Conservation (phyloP, 1,284 basidiomycete species). For the Macrocystidia cucumis region DNA sequence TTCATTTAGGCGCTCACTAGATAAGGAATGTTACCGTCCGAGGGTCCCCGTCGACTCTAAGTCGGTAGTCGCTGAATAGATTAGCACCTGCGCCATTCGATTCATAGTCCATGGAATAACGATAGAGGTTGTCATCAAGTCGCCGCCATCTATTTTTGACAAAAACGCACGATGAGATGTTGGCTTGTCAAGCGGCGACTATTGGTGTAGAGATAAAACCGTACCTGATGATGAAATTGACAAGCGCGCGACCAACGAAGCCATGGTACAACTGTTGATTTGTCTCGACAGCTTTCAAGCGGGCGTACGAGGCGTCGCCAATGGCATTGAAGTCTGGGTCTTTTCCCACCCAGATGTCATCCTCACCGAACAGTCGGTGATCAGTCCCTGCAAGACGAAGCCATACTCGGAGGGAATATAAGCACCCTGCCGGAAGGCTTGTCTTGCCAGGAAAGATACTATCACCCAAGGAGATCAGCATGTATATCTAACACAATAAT, state of each 20-base stretch:
- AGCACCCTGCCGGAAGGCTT: slow-evolving; percentile 36
- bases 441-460: slow-evolving; percentile 51
- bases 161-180: slow-evolving; percentile 2
- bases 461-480: slow-evolving; percentile 4
- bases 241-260: slow-evolving; percentile 40
- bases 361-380: slow-evolving; percentile 50
- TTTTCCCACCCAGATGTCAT: slow-evolving; percentile 51
- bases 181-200: slow-evolving; percentile 4
- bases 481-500: slow-evolving; percentile 1
- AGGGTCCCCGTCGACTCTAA: slow-evolving; percentile 44
- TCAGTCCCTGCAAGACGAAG: slow-evolving; percentile 41
- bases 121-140: slow-evolving; percentile 32
- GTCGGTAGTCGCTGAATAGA: slow-evolving; percentile 41
- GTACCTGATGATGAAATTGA: slow-evolving; percentile 44
- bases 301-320: slow-evolving; percentile 43
- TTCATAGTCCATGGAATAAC: slow-evolving; percentile 50
- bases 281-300: slow-evolving; percentile 29
- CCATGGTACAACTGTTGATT: slow-evolving; percentile 42
- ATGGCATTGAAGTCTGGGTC: slow-evolving; percentile 52
- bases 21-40: slow-evolving; percentile 42
- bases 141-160: slow-evolving; percentile 32
- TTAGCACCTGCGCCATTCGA: slow-evolving; percentile 44
- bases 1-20: slow-evolving; percentile 42
- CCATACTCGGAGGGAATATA: slow-evolving; percentile 53
- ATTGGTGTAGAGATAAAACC: slow-evolving; percentile 10